phyloP scores from a whole-genome alignment of 345 rosid species.

The Tarenaya hassleriana region DNA sequence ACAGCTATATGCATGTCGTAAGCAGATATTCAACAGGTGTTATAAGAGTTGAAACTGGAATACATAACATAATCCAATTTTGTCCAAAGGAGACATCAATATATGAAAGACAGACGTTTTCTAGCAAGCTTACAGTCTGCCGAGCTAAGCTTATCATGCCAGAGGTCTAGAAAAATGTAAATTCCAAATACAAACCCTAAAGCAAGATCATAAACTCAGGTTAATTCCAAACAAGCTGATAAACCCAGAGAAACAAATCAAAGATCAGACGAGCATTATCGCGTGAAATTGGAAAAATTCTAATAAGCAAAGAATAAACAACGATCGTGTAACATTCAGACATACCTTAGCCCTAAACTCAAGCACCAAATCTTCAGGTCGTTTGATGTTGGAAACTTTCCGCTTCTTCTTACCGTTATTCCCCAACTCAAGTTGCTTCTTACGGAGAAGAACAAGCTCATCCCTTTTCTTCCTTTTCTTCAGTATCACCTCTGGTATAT shows the following conservation, averaged over 20 bases:
- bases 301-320: neutral
- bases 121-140: neutral
- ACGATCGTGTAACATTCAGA: too few relatives aligned
- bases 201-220: neutral
- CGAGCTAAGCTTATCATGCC: too few relatives aligned
- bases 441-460: constrained; percentile 64
- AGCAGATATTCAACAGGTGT: neutral
- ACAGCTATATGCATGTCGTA: neutral
- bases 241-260: neutral
- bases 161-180: too few relatives aligned
- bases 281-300: neutral
- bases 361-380: constrained; percentile 68
- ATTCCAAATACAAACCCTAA: neutral
- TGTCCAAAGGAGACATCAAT: neutral
- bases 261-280: neutral
- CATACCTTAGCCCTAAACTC: constrained; percentile 66
- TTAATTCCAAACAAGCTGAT: too few relatives aligned
- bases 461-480: constrained; percentile 89
- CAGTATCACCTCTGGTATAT: constrained; percentile 64
- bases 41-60: constrained; percentile 1
- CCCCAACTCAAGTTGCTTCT: constrained; percentile 63
- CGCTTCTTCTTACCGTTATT: constrained; percentile 42
- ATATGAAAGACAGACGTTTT: neutral
- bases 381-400: constrained; percentile 58
- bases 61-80: too few relatives aligned